These are phyloP conservation scores for Sergeia podlipaevii DNA, from an alignment of 208 protist genomes.

Conservation along the genomic window DNA sequence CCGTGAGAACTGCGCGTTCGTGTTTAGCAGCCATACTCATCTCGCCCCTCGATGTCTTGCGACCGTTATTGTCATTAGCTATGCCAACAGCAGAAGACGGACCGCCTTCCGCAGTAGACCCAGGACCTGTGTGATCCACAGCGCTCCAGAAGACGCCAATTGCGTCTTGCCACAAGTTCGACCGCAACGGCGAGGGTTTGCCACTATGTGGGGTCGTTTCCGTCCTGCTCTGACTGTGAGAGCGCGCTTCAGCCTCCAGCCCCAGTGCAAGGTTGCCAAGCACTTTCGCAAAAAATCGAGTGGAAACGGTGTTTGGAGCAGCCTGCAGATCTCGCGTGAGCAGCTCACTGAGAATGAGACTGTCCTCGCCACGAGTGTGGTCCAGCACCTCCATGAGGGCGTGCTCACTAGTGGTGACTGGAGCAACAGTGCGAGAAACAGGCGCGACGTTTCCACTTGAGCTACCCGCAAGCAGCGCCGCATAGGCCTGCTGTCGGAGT, in stretches of 20 bases:
- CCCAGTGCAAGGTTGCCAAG: slow-evolving; percentile 3
- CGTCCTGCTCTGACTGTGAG: not conserved
- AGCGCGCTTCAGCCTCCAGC: too few species aligned
- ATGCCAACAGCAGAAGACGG: not conserved
- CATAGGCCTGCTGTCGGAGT: too few species aligned
- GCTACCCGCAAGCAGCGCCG: too few species aligned
- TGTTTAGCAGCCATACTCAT: slow-evolving; percentile 3
- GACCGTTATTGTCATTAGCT: not conserved
- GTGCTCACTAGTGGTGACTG: too few species aligned
- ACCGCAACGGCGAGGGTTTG: not conserved
- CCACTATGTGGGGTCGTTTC: not conserved
- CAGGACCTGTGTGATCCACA: slow-evolving; percentile 45
- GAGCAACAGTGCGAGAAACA: too few species aligned
- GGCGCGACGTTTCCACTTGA: too few species aligned
- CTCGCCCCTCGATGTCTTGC: not conserved
- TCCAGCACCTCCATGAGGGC: too few species aligned
- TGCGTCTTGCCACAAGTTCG: slow-evolving; percentile 40
- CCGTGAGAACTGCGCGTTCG: slow-evolving; percentile 45
- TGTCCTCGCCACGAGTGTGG: too few species aligned
- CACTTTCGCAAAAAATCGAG: slow-evolving; percentile 18
- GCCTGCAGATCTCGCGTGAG: not conserved
- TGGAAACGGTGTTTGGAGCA: not conserved
- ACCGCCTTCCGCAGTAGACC: too few species aligned
- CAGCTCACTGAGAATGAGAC: not conserved
- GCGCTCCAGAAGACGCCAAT: slow-evolving; percentile 70